Base-by-base conservation (phyloP, 2,329 filamentous ascomycete species). In the Dothidotthia symphoricarpi region DNA sequence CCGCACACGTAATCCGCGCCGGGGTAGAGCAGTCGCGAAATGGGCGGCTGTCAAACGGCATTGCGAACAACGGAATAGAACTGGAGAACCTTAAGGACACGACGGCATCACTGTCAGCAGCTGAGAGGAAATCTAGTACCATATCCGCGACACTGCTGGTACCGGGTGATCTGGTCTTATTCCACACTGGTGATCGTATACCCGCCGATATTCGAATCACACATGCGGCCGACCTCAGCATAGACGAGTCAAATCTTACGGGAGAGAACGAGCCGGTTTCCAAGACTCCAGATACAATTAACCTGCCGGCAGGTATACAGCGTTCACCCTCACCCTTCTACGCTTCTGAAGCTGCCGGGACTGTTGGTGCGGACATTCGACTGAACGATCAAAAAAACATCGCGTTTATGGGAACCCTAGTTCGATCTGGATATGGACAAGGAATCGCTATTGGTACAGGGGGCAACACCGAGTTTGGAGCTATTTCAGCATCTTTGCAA, bases 391-490 rank as follows among this genome's bases (percentile, higher is more conserved):
- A 84, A 54, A 86, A 85, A 56, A 97, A 98, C 58, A 90, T 98
- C 63, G 93, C 90, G 2, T 97, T 96, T 66, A 97, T 98, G 90
- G 93, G 93, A 17, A 98, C 93, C 3, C 69, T 98, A 49, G 89
- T 98, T 24, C 88, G 91, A 51, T 96, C 91, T 24, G 93, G 93
- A 9, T 85, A 98, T 59, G 93, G 93, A 0, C 90, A 95, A 65
- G 93, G 93, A 28, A 84, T 98, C 51, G 93, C 98, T n/a, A 94
- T 96, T 64, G 89, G 90, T 7, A 98, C 93, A 6, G 94, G 94
- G 38, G 86, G 86, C 22, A 82, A 87, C 42, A 98, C 94, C 0
- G 89, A 97, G 57, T 97, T 98, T 67, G 93, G 93, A 28, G 91
- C 88, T 33, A 98, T 98, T 54, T 95, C 91, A 14, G 86, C 90